phyloP scores from a whole-genome alignment of 495 filamentous ascomycete species.

The Talaromyces wortmannii region DNA sequence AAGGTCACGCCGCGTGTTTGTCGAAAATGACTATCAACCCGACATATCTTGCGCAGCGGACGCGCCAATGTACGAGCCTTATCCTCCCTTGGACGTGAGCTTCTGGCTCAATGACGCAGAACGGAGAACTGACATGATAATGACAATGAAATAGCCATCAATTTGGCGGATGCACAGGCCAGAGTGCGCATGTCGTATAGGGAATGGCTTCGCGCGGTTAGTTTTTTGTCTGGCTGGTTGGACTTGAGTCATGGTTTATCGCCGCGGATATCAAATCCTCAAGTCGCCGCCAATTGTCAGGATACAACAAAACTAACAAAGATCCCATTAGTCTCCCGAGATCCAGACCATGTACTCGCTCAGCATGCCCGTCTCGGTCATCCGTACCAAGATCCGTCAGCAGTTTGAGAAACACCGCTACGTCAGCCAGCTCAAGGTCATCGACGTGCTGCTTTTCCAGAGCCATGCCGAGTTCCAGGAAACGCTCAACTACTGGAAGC shows the following conservation, averaged over 20 bases:
- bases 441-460: conserved; percentile 84
- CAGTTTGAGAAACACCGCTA: conserved; percentile 96
- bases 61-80: conserved; percentile 67
- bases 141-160: conserved; percentile 55
- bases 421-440: conserved; percentile 76
- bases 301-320: conserved; percentile 10
- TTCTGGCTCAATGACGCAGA: neutral
- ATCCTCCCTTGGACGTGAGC: neutral
- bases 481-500: conserved; percentile 99
- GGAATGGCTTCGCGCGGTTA: conserved; percentile 89
- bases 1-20: no score
- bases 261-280: no score
- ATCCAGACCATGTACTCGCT: conserved; percentile 95
- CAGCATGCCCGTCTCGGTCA: conserved; percentile 75
- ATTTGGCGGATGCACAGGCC: conserved; percentile 75
- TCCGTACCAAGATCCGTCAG: conserved; percentile 92
- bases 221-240: conserved; percentile 22
- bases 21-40: conserved; percentile 72
- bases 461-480: conserved; percentile 94
- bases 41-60: conserved; percentile 84
- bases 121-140: conserved; percentile 1
- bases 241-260: neutral
- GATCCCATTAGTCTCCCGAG: conserved; percentile 73
- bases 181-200: conserved; percentile 83
- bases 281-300: no score